Evolutionary conservation across 805 yeast species (phyloP), one percentile per base, ranked within the genome.

Genomic region (Yueomyces sinensis): DNA sequence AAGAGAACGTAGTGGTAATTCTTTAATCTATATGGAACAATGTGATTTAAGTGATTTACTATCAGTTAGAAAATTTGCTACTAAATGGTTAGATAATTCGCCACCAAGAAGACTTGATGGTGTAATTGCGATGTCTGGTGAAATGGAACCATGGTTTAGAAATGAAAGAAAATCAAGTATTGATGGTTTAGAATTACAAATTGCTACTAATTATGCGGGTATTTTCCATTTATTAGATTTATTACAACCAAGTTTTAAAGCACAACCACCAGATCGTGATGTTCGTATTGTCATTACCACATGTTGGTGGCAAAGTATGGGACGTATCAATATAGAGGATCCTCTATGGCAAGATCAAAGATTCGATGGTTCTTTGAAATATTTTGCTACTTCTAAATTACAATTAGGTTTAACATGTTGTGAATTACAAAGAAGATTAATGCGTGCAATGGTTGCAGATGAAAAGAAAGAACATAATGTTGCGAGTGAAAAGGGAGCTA

Each of bases 101-200:
- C 94, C 95, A 3, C 91, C 95, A 9, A 68, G 99, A 47, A 60
- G 99, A 36, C 63, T 91, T 31, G 99, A 91, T 57, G 94, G 94
- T 37, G 71, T 91, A 20, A 57, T 91, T 1, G 82, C 95, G 49
- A 75, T 86, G 59, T 95, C 96, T 2, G 87, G 82, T 6, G 87
- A 83, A 35, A 65, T 76, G 40, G 62, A 76, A 37, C 97, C 98
- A 0, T 65, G 72, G 31, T 76, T 81, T 16, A 35, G 52, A 2
- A 50, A 52, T 11, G 36, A 39, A 18, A 70, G 95, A 37, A 71
- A 69, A 39, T 65, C 75, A 9, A 72, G 91, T 2, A 54, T 51
- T 3, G 97, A 89, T 55, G 97, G 96, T 2, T 67, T 86, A 9
- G 99, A 91, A 55, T 54, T 69, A 29, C 97, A 91, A 52, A 69